phyloP scores from a whole-genome alignment of 352 stramenopile species.

The Aphanomyces invadans region DNA sequence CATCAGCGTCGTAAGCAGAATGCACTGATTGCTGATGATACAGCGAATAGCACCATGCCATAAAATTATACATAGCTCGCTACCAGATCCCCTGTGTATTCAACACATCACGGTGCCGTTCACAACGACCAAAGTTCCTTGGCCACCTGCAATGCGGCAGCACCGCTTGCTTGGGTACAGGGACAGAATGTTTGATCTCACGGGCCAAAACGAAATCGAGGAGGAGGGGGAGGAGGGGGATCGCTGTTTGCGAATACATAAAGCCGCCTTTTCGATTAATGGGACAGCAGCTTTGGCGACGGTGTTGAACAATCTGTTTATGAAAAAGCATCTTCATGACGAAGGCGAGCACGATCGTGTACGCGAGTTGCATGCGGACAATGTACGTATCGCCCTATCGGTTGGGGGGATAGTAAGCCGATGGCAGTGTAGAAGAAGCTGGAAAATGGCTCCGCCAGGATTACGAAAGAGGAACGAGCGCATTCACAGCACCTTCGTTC shows the following conservation, averaged over 20 bases:
- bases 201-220: no score
- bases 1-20: no score
- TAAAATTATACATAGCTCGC: no score
- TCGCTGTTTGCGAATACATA: no score
- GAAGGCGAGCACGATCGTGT: neutral
- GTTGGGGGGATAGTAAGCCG: conserved; percentile 31
- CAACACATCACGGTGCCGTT: neutral
- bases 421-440: conserved; percentile 37
- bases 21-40: no score
- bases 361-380: neutral
- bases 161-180: neutral
- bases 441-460: conserved; percentile 46
- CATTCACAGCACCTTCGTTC: conserved; percentile 66
- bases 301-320: no score
- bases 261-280: no score
- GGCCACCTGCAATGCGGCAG: conserved; percentile 9
- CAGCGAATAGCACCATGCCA: no score
- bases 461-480: conserved; percentile 66
- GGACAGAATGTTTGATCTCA: conserved; percentile 7
- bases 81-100: no score
- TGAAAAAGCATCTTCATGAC: conserved; percentile 3
- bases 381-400: neutral
- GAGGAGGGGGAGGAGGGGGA: no score
- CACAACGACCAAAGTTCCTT: neutral
- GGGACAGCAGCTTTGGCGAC: no score